phyloP scores from a whole-genome alignment of 345 rosid species.

The Euphorbia lathyris region DNA sequence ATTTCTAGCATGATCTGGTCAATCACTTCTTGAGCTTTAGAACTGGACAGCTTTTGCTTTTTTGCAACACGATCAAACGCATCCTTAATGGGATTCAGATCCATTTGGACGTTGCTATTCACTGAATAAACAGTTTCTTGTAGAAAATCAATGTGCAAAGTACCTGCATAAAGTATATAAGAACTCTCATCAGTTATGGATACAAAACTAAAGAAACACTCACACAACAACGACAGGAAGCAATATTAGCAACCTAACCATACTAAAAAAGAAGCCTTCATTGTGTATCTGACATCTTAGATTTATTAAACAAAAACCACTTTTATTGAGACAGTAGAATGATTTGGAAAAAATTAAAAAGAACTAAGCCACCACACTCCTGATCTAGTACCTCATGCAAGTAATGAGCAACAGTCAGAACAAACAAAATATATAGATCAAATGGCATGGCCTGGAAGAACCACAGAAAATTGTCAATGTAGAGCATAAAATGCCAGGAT shows the following conservation, averaged over 20 bases:
- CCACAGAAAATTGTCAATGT: background rate
- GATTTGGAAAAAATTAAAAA: no score
- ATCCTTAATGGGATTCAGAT: slow-evolving; percentile 66
- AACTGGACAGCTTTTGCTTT: slow-evolving; percentile 62
- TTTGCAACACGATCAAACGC: slow-evolving; percentile 75
- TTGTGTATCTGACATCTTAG: background rate
- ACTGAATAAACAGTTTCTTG: background rate
- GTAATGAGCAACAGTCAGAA: background rate
- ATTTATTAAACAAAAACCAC: background rate
- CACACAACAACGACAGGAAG: background rate
- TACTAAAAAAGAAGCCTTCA: background rate
- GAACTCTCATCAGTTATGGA: background rate
- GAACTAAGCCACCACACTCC: no score
- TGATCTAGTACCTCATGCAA: background rate
- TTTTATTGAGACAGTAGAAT: background rate
- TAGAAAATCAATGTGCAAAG: background rate
- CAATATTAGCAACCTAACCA: background rate
- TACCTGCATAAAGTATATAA: slow-evolving; percentile 9
- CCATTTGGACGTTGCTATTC: slow-evolving; percentile 35
- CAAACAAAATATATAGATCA: background rate
- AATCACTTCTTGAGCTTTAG: slow-evolving; percentile 52
- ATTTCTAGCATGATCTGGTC: slow-evolving; percentile 53
- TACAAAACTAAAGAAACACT: background rate
- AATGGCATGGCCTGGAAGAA: background rate
- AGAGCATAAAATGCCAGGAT: background rate